Evolutionary conservation across 306 rosid species (phyloP).

Genomic region (Abrus precatorius): DNA sequence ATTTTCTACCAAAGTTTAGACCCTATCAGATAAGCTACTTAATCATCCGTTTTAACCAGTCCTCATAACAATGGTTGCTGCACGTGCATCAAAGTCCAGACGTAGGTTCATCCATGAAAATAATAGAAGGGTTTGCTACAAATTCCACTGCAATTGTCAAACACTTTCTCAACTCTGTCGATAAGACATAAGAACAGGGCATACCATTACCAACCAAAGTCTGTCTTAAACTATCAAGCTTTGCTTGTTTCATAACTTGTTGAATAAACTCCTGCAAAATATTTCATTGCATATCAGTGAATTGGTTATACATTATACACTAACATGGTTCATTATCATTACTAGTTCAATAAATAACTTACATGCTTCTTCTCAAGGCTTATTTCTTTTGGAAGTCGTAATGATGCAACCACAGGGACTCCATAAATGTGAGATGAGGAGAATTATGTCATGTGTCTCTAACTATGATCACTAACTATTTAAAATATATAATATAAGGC

Average conservation of each 20-base stretch:
- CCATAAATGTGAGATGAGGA: constrained; percentile 90
- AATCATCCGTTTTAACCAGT: constrained; percentile 47
- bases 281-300: constrained; percentile 12
- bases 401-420: constrained; percentile 75
- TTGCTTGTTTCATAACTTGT: constrained; percentile 82
- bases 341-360: constrained; percentile 43
- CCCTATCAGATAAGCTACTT: constrained; percentile 28
- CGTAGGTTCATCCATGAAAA: constrained; percentile 93
- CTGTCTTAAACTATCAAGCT: constrained; percentile 70
- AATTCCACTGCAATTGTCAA: constrained; percentile 88
- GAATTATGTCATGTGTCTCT: constrained; percentile 68
- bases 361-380: constrained; percentile 62
- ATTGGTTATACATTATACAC: background rate
- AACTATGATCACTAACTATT: too few relatives aligned
- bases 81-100: constrained; percentile 89
- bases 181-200: constrained; percentile 82
- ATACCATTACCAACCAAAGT: constrained; percentile 72
- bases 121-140: constrained; percentile 88
- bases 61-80: constrained; percentile 91
- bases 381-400: constrained; percentile 82
- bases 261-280: constrained; percentile 76
- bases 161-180: constrained; percentile 87
- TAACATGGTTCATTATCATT: background rate
- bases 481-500: too few relatives aligned
- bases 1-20: constrained; percentile 61